Evolutionary conservation across 108 stramenopile genomes (phyloP).

Genomic region (Nitzschia sp.): DNA sequence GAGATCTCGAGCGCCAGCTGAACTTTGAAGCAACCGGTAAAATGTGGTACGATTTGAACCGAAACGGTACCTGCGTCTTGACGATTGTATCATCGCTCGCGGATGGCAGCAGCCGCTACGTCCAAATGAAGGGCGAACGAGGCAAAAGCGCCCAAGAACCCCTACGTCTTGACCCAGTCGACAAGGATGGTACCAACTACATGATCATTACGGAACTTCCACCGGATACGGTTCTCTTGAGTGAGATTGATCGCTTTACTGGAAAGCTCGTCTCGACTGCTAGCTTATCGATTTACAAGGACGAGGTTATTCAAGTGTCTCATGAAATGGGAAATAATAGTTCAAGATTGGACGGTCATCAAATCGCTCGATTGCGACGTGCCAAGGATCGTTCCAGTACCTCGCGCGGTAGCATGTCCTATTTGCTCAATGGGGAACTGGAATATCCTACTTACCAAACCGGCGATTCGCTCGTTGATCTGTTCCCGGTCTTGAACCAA

Average conservation of each 20-base stretch:
- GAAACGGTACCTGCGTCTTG: slow-evolving; percentile 7
- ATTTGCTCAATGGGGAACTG: background rate
- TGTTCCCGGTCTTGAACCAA: slow-evolving; percentile 1
- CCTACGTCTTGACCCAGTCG: slow-evolving; percentile 13
- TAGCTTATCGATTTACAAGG: slow-evolving; percentile 28
- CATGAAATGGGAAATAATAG: slow-evolving; percentile 29
- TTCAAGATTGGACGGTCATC: slow-evolving; percentile 17
- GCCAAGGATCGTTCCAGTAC: background rate
- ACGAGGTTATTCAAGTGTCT: slow-evolving; percentile 28
- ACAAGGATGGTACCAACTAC: slow-evolving; percentile 15
- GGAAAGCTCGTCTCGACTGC: slow-evolving; percentile 31
- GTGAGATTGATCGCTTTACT: slow-evolving; percentile 30
- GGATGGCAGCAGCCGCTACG: slow-evolving; percentile 8
- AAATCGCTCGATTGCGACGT: slow-evolving; percentile 5
- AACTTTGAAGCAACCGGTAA: slow-evolving; percentile 33
- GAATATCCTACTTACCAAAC: background rate
- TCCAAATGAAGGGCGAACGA: slow-evolving; percentile 3
- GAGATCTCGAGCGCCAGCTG: slow-evolving; percentile 11
- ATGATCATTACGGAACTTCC: slow-evolving; percentile 32
- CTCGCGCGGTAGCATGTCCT: background rate
- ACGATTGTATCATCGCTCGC: background rate
- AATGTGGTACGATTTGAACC: slow-evolving; percentile 28
- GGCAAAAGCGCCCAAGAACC: background rate
- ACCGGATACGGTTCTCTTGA: slow-evolving; percentile 36
- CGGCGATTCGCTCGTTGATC: slow-evolving; percentile 1